Conservation (phyloP, 495 filamentous ascomycete species). For the Darksidea phi region DNA sequence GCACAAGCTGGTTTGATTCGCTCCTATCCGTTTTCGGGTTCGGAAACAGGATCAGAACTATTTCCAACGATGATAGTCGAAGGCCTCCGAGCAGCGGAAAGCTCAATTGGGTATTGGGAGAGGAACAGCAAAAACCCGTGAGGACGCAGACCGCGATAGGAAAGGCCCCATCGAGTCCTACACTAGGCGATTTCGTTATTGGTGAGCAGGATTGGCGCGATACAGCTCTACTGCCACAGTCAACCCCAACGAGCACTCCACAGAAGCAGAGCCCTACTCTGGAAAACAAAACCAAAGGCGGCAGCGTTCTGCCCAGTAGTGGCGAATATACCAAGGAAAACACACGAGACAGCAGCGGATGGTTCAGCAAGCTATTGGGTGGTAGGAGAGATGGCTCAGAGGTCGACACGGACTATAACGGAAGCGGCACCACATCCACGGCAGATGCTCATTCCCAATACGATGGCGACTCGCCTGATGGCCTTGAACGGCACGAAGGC, state of each 20-base stretch:
- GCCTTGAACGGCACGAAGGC: conserved; percentile 64
- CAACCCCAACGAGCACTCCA: conserved; percentile 29
- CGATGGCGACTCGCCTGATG: conserved; percentile 14
- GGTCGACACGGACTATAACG: conserved; percentile 3
- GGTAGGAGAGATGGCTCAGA: conserved; percentile 15
- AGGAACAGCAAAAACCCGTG: conserved; percentile 46
- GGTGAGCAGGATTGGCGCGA: conserved; percentile 92
- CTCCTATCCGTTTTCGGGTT: conserved; percentile 57
- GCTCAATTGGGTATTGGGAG: conserved; percentile 71
- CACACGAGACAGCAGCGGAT: conserved; percentile 16
- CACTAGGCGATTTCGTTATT: conserved; percentile 74
- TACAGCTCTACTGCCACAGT: conserved; percentile 60
- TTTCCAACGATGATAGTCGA: conserved; percentile 54
- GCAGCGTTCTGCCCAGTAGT: conserved; percentile 74
- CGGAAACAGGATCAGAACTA: conserved; percentile 39
- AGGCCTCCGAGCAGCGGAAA: conserved; percentile 81
- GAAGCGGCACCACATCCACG: background rate
- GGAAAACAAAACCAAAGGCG: conserved; percentile 51
- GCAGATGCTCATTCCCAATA: conserved; percentile 6
- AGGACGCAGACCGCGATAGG: conserved; percentile 27
- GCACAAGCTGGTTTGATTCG: conserved; percentile 56
- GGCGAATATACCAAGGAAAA: conserved; percentile 62
- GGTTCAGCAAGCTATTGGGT: conserved; percentile 22
- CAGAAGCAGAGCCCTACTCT: conserved; percentile 28
- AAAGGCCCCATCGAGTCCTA: conserved; percentile 32